Conservation (phyloP, 345 rosid genomes). For the Rhizophora mangle region DNA sequence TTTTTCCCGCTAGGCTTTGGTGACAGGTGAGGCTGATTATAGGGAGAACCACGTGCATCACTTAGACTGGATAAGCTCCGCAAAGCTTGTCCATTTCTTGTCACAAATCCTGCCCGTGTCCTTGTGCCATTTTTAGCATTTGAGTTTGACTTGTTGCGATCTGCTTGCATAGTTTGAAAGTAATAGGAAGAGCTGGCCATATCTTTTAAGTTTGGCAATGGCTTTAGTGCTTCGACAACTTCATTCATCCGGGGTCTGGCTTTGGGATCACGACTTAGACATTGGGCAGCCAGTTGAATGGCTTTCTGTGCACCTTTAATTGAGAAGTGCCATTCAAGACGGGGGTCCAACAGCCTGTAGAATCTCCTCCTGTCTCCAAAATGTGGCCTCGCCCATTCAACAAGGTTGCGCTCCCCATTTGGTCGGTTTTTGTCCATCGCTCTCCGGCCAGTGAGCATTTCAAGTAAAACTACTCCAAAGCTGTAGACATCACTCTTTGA, state of each 20-base stretch:
- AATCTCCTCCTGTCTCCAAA: constrained; percentile 76
- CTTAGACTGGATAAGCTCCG: constrained; percentile 64
- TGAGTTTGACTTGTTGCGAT: constrained; percentile 22
- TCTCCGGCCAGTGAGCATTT: constrained; percentile 38
- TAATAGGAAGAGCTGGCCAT: constrained; percentile 83
- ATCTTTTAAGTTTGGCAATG: constrained; percentile 77
- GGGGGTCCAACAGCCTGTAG: constrained; percentile 76
- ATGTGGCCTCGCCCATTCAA: constrained; percentile 92
- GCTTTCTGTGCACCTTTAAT: constrained; percentile 89
- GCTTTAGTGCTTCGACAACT: constrained; percentile 66
- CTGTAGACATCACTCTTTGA: constrained; percentile 40
- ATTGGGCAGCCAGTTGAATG: constrained; percentile 74
- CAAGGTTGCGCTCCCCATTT: constrained; percentile 90
- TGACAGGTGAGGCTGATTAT: constrained; percentile 47
- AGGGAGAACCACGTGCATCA: constrained; percentile 47
- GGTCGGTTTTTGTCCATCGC: constrained; percentile 89
- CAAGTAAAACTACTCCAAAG: constrained; percentile 39
- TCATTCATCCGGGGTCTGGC: constrained; percentile 89
- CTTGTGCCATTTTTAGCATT: constrained; percentile 51
- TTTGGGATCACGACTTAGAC: constrained; percentile 91
- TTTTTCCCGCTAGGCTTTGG: constrained; percentile 65
- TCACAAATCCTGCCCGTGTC: constrained; percentile 57
- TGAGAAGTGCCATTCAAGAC: constrained; percentile 89
- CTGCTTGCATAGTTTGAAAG: constrained; percentile 47
- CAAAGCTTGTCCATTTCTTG: constrained; percentile 64